Base-by-base conservation (phyloP, 192 early-diverging fungal species). In the Coemansia sp. region DNA sequence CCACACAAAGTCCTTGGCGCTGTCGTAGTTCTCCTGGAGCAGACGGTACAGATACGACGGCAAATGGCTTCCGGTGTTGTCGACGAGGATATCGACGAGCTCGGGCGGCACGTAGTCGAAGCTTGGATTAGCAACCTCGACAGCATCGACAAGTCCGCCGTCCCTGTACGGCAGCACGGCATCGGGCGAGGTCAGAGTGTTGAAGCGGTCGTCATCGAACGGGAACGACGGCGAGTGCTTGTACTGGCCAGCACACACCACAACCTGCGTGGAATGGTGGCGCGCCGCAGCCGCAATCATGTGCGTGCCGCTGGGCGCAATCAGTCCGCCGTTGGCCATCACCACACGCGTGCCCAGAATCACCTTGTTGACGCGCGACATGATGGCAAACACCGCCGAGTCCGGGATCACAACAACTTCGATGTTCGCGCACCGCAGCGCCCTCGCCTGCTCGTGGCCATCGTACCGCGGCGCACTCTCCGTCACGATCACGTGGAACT, bases 351-450 rank as follows among this genome's bases (percentile, higher is more conserved):
- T 90, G 32, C 94, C 94, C 39, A 97, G 76, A 65, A 98, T 91
- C 36, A 99, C 95, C 78, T 97, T 99, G 87, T 96, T 96, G 21
- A 97, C 95, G 54, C 97, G 88, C 42, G 95, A 91, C 97, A 99
- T 99, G 59, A 97, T 91, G 10, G 95, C 95, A 88, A 96, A 97
- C 18, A 95, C 89, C 0, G 97, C 94, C 16, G 94, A 90, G 71
- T 99, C 97, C 0, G 92, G 84, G 32, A 99, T 93, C 9, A 97
- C 87, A 0, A 92, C 94, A 1, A 93, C 94, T 51, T 96, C 94
- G 71, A 99, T 97, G 4, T 93, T 92, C 8, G 89, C 84, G 22
- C 80, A 47, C 6, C 90, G 83, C 46, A 99, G 83, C 18, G 87
- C 83, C 46, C 76, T 65, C 15, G 95, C 94, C 89, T 92, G 91